Conservation (phyloP, 148 eudicot species). For the Amaranthus hypochondriacus region DNA sequence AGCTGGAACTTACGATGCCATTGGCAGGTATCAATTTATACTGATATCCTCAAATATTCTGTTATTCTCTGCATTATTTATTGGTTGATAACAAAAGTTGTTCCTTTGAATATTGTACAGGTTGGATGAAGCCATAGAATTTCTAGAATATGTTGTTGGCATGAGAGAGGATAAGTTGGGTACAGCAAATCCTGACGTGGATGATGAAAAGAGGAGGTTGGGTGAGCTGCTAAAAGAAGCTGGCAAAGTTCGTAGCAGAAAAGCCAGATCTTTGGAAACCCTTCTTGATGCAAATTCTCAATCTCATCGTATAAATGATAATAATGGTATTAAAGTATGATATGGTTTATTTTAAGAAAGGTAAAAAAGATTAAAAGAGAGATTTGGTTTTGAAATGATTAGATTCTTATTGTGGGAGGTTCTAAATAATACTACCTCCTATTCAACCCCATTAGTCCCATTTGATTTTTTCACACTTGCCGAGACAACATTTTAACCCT, state of each 20-base stretch:
- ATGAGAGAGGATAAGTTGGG: constrained; percentile 99
- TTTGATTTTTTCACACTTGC: too few relatives aligned
- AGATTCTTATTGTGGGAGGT: constrained; percentile 31
- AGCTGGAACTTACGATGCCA: constrained; percentile 95
- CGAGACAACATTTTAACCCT: too few relatives aligned
- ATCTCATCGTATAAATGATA: constrained; percentile 35
- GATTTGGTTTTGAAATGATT: constrained; percentile 33
- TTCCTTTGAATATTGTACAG: constrained; percentile 31
- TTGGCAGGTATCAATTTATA: constrained; percentile 65
- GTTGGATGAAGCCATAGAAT: constrained; percentile 83
- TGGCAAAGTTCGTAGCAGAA: constrained; percentile 67
- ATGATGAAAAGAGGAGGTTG: constrained; percentile 87
- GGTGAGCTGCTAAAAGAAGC: constrained; percentile 80
- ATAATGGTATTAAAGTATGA: constrained; percentile 57
- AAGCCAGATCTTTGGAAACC: constrained; percentile 64
- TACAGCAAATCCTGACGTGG: constrained; percentile 92
- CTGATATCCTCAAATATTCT: too few relatives aligned
- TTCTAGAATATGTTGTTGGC: constrained; percentile 76
- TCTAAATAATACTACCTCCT: constrained; percentile 14
- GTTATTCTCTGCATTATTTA: too few relatives aligned
- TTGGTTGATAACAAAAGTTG: constrained; percentile 5
- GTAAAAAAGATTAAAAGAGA: constrained; percentile 16
- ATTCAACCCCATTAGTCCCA: too few relatives aligned
- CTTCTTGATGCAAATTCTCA: constrained; percentile 69
- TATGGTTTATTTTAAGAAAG: constrained; percentile 33